These are phyloP conservation scores for Amaranthus palmeri DNA, from an alignment of 148 eudicot species.

Conservation along the genomic window DNA sequence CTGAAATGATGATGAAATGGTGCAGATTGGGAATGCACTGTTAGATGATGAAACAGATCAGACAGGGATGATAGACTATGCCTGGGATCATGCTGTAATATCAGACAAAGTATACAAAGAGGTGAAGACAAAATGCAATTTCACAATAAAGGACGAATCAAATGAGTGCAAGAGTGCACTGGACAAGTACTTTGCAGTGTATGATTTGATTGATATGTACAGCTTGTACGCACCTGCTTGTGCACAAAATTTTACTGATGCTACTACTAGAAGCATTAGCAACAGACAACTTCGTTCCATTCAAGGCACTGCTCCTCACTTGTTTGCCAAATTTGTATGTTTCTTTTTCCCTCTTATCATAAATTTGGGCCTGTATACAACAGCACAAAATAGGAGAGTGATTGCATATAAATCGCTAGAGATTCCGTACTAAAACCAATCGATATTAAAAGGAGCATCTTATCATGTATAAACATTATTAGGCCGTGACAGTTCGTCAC, in stretches of 20 bases:
- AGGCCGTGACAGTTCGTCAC: too few relatives aligned
- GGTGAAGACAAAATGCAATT: slow-evolving; percentile 52
- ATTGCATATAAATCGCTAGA: too few relatives aligned
- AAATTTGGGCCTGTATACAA: not conserved
- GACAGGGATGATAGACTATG: slow-evolving; percentile 75
- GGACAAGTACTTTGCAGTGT: slow-evolving; percentile 51
- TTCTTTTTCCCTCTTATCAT: not conserved
- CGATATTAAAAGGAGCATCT: too few relatives aligned
- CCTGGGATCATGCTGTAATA: slow-evolving; percentile 87
- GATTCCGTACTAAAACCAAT: too few relatives aligned
- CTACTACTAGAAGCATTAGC: slow-evolving; percentile 9
- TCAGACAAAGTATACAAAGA: slow-evolving; percentile 50
- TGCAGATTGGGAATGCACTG: slow-evolving; percentile 78
- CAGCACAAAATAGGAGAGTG: too few relatives aligned
- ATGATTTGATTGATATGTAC: slow-evolving; percentile 79
- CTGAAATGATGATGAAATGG: not conserved
- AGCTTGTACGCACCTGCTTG: slow-evolving; percentile 71
- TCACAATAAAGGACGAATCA: slow-evolving; percentile 23
- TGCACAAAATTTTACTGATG: slow-evolving; percentile 14
- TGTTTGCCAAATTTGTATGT: slow-evolving; percentile 63
- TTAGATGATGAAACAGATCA: slow-evolving; percentile 81
- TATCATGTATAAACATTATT: too few relatives aligned
- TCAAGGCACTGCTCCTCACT: slow-evolving; percentile 45
- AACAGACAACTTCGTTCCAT: slow-evolving; percentile 21
- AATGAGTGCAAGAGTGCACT: slow-evolving; percentile 38